Base-by-base conservation (phyloP, 225 moss, liverwort and hornwort species). In the Physcomitrium patens region DNA sequence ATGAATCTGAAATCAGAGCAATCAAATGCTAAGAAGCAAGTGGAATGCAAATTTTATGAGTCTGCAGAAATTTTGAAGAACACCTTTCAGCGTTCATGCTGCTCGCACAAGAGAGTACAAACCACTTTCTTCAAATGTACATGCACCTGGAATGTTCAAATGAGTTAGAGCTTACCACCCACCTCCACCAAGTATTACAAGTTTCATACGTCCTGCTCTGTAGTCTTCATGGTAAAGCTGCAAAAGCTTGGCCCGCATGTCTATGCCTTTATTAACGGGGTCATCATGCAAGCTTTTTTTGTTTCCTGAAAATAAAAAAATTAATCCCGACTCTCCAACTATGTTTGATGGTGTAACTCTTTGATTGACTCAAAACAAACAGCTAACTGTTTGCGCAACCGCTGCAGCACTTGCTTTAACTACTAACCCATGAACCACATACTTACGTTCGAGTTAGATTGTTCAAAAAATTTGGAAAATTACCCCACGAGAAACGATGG, bases 161-260 rank as follows among this genome's bases (percentile, higher is more conserved):
- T 76, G 67, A 83, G 71, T 68, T 67, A 87, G 83, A 74, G 89
- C 89, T 86, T 89, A 86, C 86, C 89, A 89, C 87, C 76, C 85
- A 90, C 90, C 90, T 90, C 88, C 90, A 84, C 90, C 85, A 86
- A 86, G 83, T 72, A 90, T 60, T 60, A 86, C 83, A 24, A 90
- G 85, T 79, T 83, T 90, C 90, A 90, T 88, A 26, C 83, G 77
- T 65, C 90, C 88, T 65, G 76, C 90, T 54, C 59, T 58, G 55
- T 90, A 90, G 64, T 88, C 77, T 59, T 86, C 69, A 42, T 82
- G 81, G 70, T 81, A 90, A 64, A 88, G 71, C 49, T 88, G 71
- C 68, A 90, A 77, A 68, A 90, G 76, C 72, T 84, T 79, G 58
- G 49, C 72, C 63, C 83, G 78, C 83, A 88, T 81, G 31, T 90